A percentile compares a stretch with the other conserved stretches of the same genome.
phyloP scores from a whole-genome alignment of 495 filamentous ascomycete species.

The Evernia prunastri region DNA sequence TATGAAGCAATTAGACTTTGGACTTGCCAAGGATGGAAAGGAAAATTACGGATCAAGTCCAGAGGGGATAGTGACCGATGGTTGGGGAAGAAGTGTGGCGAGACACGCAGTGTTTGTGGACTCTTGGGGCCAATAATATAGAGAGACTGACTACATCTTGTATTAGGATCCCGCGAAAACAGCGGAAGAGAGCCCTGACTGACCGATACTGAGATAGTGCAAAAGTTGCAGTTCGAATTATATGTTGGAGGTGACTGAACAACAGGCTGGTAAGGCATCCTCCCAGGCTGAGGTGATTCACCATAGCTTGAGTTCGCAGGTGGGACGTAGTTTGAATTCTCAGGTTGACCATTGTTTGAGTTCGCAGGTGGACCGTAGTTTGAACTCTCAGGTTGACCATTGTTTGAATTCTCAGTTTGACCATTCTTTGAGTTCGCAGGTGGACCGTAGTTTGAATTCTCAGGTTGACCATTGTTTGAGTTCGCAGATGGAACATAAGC shows the following conservation, averaged over 20 bases:
- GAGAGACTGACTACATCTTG: neutral
- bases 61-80: neutral
- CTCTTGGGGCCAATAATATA: conserved; percentile 1
- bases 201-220: neutral
- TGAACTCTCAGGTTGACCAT: no score
- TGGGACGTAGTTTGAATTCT: no score
- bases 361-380: no score
- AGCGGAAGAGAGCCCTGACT: neutral
- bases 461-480: no score
- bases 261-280: neutral
- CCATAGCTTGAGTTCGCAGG: no score
- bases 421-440: no score
- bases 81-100: neutral
- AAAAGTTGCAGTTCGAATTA: neutral
- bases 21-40: neutral
- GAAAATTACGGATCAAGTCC: neutral
- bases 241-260: neutral
- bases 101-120: neutral
- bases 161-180: neutral
- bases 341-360: no score
- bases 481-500: no score
- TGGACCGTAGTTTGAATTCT: no score
- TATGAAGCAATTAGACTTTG: neutral
- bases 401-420: no score
- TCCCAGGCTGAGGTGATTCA: neutral